phyloP scores from a whole-genome alignment of 805 yeast genomes.

The Wickerhamiella brachini region DNA sequence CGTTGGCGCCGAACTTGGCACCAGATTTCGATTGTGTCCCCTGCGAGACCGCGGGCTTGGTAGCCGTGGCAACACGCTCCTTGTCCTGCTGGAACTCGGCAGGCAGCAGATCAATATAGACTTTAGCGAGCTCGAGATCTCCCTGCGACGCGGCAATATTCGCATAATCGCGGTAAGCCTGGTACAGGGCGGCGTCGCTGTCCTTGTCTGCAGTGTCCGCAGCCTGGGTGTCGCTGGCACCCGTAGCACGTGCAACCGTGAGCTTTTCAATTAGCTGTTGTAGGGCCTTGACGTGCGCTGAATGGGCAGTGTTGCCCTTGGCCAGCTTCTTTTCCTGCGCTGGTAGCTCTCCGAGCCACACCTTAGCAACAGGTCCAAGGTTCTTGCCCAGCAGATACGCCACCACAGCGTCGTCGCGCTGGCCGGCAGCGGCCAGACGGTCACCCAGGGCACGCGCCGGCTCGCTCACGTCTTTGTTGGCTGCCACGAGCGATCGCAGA shows the following conservation, averaged over 20 bases:
- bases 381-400: conserved; percentile 74
- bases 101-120: conserved; percentile 58
- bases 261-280: conserved; percentile 75
- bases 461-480: conserved; percentile 1
- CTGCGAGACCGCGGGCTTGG: no score
- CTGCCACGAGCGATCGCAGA: conserved; percentile 39
- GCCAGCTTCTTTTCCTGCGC: conserved; percentile 31
- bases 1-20: no score
- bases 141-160: conserved; percentile 70
- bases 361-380: conserved; percentile 57
- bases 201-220: conserved; percentile 15
- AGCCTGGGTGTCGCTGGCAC: conserved; percentile 22
- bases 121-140: conserved; percentile 65
- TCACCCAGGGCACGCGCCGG: conserved; percentile 47
- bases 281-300: conserved; percentile 72
- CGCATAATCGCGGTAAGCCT: conserved; percentile 68
- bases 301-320: conserved; percentile 46
- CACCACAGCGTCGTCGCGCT: conserved; percentile 61
- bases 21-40: no score
- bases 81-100: conserved; percentile 52
- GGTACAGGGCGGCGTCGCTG: conserved; percentile 36
- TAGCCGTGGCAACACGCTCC: conserved; percentile 64
- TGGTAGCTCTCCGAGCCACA: conserved; percentile 74
- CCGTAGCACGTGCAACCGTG: conserved; percentile 42
- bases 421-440: conserved; percentile 39